phyloP scores from a whole-genome alignment of 1,139 yeast species.

The Pneumocystis murina region DNA sequence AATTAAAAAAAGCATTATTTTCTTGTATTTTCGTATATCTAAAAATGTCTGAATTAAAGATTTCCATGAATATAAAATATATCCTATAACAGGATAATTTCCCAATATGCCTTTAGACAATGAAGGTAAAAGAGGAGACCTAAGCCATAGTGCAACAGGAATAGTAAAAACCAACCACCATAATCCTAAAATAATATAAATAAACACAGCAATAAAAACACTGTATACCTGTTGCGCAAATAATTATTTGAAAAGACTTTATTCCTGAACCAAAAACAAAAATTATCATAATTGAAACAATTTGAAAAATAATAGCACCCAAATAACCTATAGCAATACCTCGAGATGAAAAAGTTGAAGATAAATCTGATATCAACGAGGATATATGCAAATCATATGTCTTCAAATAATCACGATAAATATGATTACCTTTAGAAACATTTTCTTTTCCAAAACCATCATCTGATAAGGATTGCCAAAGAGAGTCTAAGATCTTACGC shows the following conservation, averaged over 20 bases:
- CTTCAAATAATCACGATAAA: neutral
- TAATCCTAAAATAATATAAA: constrained; percentile 43
- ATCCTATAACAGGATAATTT: constrained; percentile 19
- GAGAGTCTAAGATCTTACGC: neutral
- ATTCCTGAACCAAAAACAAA: constrained; percentile 28
- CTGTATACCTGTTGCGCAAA: constrained; percentile 13
- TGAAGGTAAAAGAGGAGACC: constrained; percentile 30
- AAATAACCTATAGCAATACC: constrained; percentile 55
- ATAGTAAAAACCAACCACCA: constrained; percentile 61
- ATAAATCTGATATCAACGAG: neutral
- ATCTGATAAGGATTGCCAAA: neutral
- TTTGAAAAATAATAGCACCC: constrained; percentile 49
- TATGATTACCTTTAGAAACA: neutral
- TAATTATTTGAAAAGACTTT: neutral
- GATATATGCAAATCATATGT: neutral
- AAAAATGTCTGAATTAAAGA: constrained; percentile 33
- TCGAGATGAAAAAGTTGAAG: neutral
- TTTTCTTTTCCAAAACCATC: neutral
- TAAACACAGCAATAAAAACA: constrained; percentile 37
- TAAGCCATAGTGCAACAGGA: constrained; percentile 37
- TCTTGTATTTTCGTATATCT: neutral
- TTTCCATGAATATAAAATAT: constrained; percentile 42
- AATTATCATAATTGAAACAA: constrained; percentile 37
- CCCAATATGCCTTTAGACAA: constrained; percentile 14
- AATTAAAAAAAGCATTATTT: neutral